These are phyloP conservation scores for Exophiala bonariae DNA, from an alignment of 2,329 filamentous ascomycete species.

Conservation along the genomic window DNA sequence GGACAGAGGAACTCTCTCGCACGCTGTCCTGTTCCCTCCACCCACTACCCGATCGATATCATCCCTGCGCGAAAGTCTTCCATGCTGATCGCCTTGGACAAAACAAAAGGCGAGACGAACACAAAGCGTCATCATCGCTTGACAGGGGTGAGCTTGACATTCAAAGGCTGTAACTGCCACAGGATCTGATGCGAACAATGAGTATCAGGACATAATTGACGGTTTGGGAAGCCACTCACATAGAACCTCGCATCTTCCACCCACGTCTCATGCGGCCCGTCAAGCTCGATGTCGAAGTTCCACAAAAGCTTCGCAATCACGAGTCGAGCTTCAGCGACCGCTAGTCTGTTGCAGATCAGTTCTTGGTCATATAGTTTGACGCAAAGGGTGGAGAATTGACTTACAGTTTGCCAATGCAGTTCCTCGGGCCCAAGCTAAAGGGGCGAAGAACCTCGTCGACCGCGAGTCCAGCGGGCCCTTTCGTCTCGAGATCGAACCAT, in stretches of 20 bases:
- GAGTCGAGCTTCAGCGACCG: constrained; percentile 10
- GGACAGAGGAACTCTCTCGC: no score
- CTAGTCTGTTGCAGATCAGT: background rate
- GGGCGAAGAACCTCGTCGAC: constrained; percentile 12
- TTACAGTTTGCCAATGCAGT: constrained; percentile 16
- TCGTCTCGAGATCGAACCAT: constrained; percentile 7
- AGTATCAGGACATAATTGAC: background rate
- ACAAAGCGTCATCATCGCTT: no score
- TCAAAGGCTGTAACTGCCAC: constrained; percentile 16
- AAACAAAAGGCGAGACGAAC: no score
- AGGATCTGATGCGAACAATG: constrained; percentile 9
- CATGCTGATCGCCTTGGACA: no score
- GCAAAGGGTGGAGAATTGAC: background rate
- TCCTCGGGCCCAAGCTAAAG: constrained; percentile 15
- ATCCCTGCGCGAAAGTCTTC: no score
- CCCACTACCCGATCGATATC: no score
- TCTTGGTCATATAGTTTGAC: background rate
- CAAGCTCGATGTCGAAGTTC: constrained; percentile 17
- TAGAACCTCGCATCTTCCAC: constrained; percentile 19
- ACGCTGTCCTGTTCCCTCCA: no score
- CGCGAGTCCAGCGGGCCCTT: constrained; percentile 5
- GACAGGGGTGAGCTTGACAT: constrained; percentile 12
- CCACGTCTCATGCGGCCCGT: constrained; percentile 15
- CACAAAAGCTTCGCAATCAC: constrained; percentile 13
- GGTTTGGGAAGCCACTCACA: constrained; percentile 2